Percentiles rank a stretch among this genome's conserved stretches.
These are phyloP conservation scores for Diacronema lutheri DNA, from an alignment of 78 protist genomes.

Conservation along the genomic window DNA sequence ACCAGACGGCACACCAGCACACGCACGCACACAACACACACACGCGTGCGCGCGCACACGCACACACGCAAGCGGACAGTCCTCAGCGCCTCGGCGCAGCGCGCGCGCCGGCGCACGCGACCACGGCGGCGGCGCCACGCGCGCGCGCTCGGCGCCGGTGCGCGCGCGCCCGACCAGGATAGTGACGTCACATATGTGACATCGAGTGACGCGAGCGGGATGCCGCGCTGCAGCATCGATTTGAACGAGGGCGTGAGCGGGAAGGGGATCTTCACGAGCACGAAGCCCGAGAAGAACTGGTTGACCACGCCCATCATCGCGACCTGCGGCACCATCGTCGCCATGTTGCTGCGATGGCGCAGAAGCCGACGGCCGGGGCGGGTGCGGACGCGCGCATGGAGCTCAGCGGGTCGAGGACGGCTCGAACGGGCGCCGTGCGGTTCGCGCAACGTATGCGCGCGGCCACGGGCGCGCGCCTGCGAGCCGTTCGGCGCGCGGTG, in stretches of 20 bases:
- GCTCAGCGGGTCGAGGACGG: no score
- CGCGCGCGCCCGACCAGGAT: slow-evolving; percentile 56
- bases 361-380: no score
- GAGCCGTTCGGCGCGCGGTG: no score
- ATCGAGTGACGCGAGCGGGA: slow-evolving; percentile 72
- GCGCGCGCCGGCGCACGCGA: neutral
- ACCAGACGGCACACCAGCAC: neutral
- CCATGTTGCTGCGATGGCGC: no score
- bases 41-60: neutral
- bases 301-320: slow-evolving; percentile 68
- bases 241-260: slow-evolving; percentile 75
- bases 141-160: no score
- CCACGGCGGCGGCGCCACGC: no score
- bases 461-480: no score
- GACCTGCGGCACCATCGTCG: slow-evolving; percentile 73
- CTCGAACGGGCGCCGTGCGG: no score
- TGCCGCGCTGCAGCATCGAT: slow-evolving; percentile 78
- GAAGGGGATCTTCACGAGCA: slow-evolving; percentile 70
- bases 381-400: no score
- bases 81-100: neutral
- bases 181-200: slow-evolving; percentile 75
- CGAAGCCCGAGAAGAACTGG: slow-evolving; percentile 81
- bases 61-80: no score
- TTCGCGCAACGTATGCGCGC: no score
- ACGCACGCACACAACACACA: neutral